phyloP scores from a whole-genome alignment of 208 protist genomes.

The Herpetomonas muscarum region DNA sequence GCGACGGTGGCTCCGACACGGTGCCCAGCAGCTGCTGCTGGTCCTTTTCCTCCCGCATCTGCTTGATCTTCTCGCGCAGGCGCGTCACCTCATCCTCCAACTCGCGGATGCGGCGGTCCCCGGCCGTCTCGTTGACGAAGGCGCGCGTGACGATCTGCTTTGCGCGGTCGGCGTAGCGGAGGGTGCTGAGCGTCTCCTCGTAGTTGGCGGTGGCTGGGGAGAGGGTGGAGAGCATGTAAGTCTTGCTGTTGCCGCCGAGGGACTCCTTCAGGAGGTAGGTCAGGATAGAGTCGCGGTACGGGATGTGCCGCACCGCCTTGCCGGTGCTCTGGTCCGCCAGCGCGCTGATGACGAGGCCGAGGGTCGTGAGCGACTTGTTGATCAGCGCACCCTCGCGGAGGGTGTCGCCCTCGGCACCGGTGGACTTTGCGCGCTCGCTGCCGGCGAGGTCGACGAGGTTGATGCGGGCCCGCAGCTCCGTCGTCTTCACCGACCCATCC shows the following conservation, averaged over 20 bases:
- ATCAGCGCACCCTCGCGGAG: constrained; percentile 86
- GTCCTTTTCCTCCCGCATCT: constrained; percentile 26
- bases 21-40: no score
- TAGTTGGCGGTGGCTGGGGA: constrained; percentile 69
- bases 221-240: constrained; percentile 89
- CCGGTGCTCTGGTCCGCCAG: constrained; percentile 49
- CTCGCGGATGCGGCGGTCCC: constrained; percentile 84
- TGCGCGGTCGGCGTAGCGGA: constrained; percentile 90
- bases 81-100: constrained; percentile 72
- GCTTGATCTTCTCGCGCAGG: constrained; percentile 62
- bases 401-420: constrained; percentile 70
- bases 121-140: constrained; percentile 83
- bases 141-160: constrained; percentile 88
- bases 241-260: constrained; percentile 90
- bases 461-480: constrained; percentile 61
- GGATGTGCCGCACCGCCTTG: constrained; percentile 36
- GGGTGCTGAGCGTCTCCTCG: constrained; percentile 88
- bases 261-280: constrained; percentile 89
- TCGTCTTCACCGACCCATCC: constrained; percentile 21
- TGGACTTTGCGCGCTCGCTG: constrained; percentile 82
- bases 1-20: no score
- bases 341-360: constrained; percentile 90
- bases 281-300: constrained; percentile 84
- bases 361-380: constrained; percentile 85
- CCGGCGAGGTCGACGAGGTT: constrained; percentile 94